Base-by-base conservation (phyloP, 2,329 filamentous ascomycete species). In the Cladosporium sp. region DNA sequence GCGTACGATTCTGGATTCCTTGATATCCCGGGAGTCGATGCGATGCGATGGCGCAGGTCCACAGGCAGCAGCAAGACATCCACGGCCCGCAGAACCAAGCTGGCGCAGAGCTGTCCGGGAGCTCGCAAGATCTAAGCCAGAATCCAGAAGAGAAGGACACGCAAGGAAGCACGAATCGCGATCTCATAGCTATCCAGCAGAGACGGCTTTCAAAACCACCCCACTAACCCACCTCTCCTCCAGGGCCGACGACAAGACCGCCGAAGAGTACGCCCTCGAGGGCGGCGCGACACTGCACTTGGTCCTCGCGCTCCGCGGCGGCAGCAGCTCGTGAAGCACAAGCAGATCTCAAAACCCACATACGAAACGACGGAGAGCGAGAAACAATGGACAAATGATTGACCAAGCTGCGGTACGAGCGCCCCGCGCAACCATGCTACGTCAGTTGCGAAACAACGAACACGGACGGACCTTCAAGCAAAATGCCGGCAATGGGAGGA, bases 161-260 rank as follows among this genome's bases (percentile, higher is more conserved):
- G 10, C 5, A 18, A 10, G 31, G n/a, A 21, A 44, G 37, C 37
- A 3, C n/a, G n/a, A n/a, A n/a, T n/a, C n/a, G 2, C 5, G 37
- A 44, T n/a, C 35, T 3, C 14, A 8, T 14, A 40, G 35, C 12
- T 40, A 40, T 7, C 12, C n/a, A 40, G 7, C 16, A 16, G 37
- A 18, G 37, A 40, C 7, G 37, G n/a, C n/a, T 6, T 6, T 3
- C 37, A 10, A n/a, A 44, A 44, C 40, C 21, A 4, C 1, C 23
- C 23, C 40, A 46, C n/a, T 46, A 21, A 46, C 40, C 18, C 8
- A 3, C 11, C 16, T 29, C 31, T 33, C 28, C 50, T 8, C 31
- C 50, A 98, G 94, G 93, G 88, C 89, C 76, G 95, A 99, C 77
- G 94, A 98, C 74, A 97, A 97, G 81, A 94, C 92, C 12, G 94